Percentiles rank a stretch among this genome's conserved stretches.
These are phyloP conservation scores for Puccinia coronata DNA, from an alignment of 1,284 basidiomycete species.

Conservation along the genomic window DNA sequence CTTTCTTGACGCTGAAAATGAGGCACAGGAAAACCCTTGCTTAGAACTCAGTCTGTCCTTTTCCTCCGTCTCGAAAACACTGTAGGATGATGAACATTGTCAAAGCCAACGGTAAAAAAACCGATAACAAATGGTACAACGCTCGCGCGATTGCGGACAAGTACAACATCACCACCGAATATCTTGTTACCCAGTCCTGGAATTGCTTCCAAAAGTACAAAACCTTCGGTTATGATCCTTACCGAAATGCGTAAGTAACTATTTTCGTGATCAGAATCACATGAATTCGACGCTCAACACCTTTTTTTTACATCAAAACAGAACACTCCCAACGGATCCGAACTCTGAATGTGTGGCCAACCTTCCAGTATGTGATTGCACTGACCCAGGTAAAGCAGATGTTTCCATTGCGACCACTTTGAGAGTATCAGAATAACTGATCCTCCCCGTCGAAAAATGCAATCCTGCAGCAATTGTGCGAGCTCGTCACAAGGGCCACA, in stretches of 20 bases:
- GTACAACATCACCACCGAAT: slow-evolving; percentile 45
- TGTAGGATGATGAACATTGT: slow-evolving; percentile 49
- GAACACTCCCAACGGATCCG: slow-evolving; percentile 39
- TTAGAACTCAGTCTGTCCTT: not conserved
- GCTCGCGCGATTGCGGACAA: slow-evolving; percentile 42
- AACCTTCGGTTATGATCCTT: slow-evolving; percentile 47
- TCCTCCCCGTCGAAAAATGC: not conserved
- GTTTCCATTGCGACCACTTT: not conserved
- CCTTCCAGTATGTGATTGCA: slow-evolving; percentile 48
- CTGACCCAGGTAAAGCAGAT: slow-evolving; percentile 26
- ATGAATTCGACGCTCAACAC: not conserved
- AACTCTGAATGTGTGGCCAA: slow-evolving; percentile 45
- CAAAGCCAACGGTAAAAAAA: slow-evolving; percentile 45
- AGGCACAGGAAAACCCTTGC: not conserved
- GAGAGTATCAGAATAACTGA: not conserved
- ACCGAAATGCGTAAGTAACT: slow-evolving; percentile 34
- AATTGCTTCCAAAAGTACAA: slow-evolving; percentile 47
- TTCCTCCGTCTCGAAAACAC: not conserved
- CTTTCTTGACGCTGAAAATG: not conserved
- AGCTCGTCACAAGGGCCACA: slow-evolving; percentile 32
- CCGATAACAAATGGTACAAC: slow-evolving; percentile 47
- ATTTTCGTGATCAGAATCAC: not conserved
- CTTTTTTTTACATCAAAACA: not conserved
- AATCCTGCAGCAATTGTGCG: slow-evolving; percentile 8
- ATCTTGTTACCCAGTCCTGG: slow-evolving; percentile 48